A percentile compares a stretch with the other conserved stretches of the same genome.
phyloP scores from a whole-genome alignment of 805 yeast genomes.

The Metschnikowia matae region DNA sequence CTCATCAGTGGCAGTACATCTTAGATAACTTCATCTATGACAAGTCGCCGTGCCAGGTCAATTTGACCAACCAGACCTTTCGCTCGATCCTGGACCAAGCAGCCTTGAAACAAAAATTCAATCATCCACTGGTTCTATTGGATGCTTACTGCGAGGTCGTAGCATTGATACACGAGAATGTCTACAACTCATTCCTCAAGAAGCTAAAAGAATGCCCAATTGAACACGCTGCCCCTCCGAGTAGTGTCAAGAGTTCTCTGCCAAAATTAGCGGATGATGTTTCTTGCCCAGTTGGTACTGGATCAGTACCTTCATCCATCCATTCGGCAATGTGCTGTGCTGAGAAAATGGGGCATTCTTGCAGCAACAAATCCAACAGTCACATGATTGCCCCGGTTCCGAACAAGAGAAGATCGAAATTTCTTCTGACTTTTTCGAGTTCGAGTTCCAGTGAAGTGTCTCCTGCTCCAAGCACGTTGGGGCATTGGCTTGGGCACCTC shows the following conservation, averaged over 20 bases:
- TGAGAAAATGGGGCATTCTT: neutral
- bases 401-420: conserved; percentile 10
- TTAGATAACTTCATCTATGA: conserved; percentile 37
- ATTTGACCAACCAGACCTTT: conserved; percentile 40
- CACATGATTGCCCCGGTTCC: conserved; percentile 12
- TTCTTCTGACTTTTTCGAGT: conserved; percentile 9
- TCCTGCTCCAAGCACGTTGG: conserved; percentile 7
- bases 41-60: conserved; percentile 47
- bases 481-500: conserved; percentile 7
- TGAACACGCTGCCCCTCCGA: neutral
- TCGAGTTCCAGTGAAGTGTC: conserved; percentile 11
- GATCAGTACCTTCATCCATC: neutral
- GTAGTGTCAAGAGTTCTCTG: neutral
- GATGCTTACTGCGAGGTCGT: conserved; percentile 31
- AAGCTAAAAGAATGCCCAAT: neutral
- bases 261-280: neutral
- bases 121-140: conserved; percentile 24
- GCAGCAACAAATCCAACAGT: neutral
- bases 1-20: conserved; percentile 36
- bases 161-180: conserved; percentile 34
- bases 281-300: neutral
- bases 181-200: conserved; percentile 18
- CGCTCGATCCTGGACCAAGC: conserved; percentile 21
- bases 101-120: conserved; percentile 17
- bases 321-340: neutral